phyloP scores from a whole-genome alignment of 2,329 filamentous ascomycete genomes.

The Claviceps arundinis region DNA sequence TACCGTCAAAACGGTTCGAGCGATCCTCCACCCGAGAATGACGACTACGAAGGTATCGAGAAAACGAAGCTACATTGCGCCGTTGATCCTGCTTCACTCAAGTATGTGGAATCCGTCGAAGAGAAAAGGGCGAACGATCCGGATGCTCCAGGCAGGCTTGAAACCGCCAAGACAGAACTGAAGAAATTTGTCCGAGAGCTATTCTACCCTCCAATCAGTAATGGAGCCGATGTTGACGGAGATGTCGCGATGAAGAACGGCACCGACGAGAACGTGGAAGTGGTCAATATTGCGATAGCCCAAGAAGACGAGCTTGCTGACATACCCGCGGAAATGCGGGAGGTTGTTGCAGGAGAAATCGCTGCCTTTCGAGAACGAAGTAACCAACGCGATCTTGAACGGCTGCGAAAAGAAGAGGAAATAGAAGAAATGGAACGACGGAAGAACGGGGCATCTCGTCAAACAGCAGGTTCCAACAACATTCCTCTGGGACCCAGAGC shows the following conservation, averaged over 20 bases:
- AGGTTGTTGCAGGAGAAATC: slow-evolving; percentile 88
- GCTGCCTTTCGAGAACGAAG: slow-evolving; percentile 87
- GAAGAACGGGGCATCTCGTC: slow-evolving; percentile 49
- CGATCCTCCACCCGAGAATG: slow-evolving; percentile 26
- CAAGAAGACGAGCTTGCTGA: slow-evolving; percentile 90
- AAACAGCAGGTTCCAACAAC: slow-evolving; percentile 52
- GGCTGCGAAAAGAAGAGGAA: slow-evolving; percentile 78
- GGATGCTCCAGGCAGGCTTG: slow-evolving; percentile 52
- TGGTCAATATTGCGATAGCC: slow-evolving; percentile 77
- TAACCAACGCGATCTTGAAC: slow-evolving; percentile 76
- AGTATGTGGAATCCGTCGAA: slow-evolving; percentile 75
- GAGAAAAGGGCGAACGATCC: slow-evolving; percentile 51
- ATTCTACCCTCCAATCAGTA: slow-evolving; percentile 47
- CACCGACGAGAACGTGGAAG: slow-evolving; percentile 57
- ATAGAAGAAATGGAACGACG: slow-evolving; percentile 75
- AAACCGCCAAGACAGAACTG: slow-evolving; percentile 55
- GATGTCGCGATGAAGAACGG: slow-evolving; percentile 58
- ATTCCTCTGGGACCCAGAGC: slow-evolving; percentile 26
- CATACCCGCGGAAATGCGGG: slow-evolving; percentile 91
- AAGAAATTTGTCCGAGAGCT: slow-evolving; percentile 56
- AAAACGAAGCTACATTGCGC: slow-evolving; percentile 60
- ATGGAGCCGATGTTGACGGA: slow-evolving; percentile 44
- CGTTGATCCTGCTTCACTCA: slow-evolving; percentile 69
- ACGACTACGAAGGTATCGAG: slow-evolving; percentile 42
- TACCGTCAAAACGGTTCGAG: slow-evolving; percentile 53